A percentile compares a stretch with the other conserved stretches of the same genome.
Conservation (phyloP, 2,329 filamentous ascomycete species). For the Diaporthe ampelina region DNA sequence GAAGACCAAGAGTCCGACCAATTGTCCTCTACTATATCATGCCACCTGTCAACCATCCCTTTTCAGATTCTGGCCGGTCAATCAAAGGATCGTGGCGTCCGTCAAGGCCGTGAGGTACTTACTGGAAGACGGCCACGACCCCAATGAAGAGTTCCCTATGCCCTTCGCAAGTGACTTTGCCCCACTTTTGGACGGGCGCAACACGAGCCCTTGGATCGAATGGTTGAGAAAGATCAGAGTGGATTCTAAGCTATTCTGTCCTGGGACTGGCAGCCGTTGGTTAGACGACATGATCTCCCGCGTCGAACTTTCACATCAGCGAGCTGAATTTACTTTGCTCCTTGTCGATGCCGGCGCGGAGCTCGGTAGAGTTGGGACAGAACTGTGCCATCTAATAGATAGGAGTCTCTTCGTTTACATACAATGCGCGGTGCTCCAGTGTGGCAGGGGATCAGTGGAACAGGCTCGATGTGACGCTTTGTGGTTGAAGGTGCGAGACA, state of each 20-base stretch:
- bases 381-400: not conserved
- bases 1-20: too few relatives aligned
- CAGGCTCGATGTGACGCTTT: not conserved
- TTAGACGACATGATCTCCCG: too few relatives aligned
- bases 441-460: not conserved
- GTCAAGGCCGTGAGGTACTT: too few relatives aligned
- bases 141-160: too few relatives aligned
- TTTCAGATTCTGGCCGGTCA: too few relatives aligned
- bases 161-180: too few relatives aligned
- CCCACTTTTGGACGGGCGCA: too few relatives aligned
- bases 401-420: not conserved
- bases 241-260: too few relatives aligned
- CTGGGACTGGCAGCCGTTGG: too few relatives aligned
- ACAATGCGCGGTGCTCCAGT: not conserved
- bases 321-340: not conserved
- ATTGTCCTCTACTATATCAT: too few relatives aligned
- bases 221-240: not conserved
- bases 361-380: not conserved
- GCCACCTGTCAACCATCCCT: not conserved
- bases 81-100: too few relatives aligned
- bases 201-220: not conserved
- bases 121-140: too few relatives aligned
- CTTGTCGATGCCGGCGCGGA: not conserved
- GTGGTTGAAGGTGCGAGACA: constrained; percentile 6
- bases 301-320: not conserved